Evolutionary conservation across 495 filamentous ascomycete genomes (phyloP).

Genomic region (Choiromyces venosus): DNA sequence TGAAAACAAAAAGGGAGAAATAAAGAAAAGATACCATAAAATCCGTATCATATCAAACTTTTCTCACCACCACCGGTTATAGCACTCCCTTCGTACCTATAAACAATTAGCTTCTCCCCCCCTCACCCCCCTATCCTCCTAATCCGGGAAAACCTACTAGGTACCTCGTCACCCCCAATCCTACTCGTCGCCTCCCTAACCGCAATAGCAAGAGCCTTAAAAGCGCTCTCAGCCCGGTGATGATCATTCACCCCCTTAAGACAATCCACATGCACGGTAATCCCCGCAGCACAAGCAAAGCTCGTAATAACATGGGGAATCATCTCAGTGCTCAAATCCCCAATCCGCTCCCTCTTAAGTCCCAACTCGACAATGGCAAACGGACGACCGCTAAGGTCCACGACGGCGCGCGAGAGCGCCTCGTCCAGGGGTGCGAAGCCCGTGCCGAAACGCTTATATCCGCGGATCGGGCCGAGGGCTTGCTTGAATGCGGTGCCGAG

Average conservation of each 20-base stretch:
- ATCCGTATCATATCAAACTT: neutral
- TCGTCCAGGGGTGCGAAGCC: slow-evolving; percentile 93
- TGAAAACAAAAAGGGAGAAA: neutral
- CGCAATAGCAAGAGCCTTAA: slow-evolving; percentile 91
- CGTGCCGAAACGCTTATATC: slow-evolving; percentile 80
- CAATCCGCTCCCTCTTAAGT: slow-evolving; percentile 82
- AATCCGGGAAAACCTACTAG: slow-evolving; percentile 53
- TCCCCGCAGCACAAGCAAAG: slow-evolving; percentile 83
- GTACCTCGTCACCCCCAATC: slow-evolving; percentile 75
- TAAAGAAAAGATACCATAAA: neutral
- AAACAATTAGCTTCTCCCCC: neutral
- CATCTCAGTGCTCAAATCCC: slow-evolving; percentile 91
- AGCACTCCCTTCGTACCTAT: slow-evolving; percentile 36
- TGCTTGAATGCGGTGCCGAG: slow-evolving; percentile 77
- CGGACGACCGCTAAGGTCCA: slow-evolving; percentile 88
- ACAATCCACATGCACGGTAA: slow-evolving; percentile 90
- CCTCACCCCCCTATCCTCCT: too few species aligned
- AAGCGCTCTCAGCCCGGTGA: slow-evolving; percentile 91
- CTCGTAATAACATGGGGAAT: slow-evolving; percentile 89
- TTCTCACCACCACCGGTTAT: neutral
- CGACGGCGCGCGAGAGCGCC: slow-evolving; percentile 84
- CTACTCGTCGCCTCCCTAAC: slow-evolving; percentile 66
- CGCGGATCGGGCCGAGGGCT: slow-evolving; percentile 67
- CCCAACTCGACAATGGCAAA: slow-evolving; percentile 75
- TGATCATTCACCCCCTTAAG: slow-evolving; percentile 88